Evolutionary conservation across 1,139 yeast genomes (phyloP), one percentile per base, ranked within the genome.

Genomic region (Yarrowia galli): DNA sequence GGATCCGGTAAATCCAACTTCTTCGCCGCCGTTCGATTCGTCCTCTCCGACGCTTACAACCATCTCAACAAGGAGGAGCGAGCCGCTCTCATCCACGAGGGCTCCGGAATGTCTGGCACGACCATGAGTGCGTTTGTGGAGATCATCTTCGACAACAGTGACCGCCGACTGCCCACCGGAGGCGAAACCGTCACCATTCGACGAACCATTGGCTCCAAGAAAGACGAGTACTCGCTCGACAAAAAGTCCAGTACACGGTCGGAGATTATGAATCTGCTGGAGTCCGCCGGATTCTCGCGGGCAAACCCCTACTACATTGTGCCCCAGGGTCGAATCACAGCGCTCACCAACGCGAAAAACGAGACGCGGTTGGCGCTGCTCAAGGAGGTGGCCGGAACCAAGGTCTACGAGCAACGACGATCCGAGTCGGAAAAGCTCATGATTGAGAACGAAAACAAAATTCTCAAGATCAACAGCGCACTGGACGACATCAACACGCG

Each of bases 1-100:
- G 99, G 99, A 18, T 90, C 97, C 9, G 99, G 99, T 18, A 95
- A 95, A 77, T 91, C 97, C 65, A 95, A 95, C 78, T 91, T 96
- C 79, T 95, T 95, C 78, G 95, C 97, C 20, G 99, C 99, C 13
- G 91, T 95, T 69, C 82, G 98, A 70, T 96, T 93, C 79, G 98
- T 93, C 12, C 79, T 95, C 49, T 89, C 97, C 68, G 98, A 93
- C 77, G 97, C 96, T 42, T 91, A 91, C 76, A 89, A 92, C 2
- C 90, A 91, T 75, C 85, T 93, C 87, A 83, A 89, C n/a, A 82
- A 96, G 71, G 97, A 92, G 73, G 97, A 92, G 74, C 84, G 98
- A 71, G 96, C 90, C 74, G 91, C 96, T 0, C 81, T 93, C 69
- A 89, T 93, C 66, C 97, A 93, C 73, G 77, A 75, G 45, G 97